Conservation (phyloP, 768 basidiomycete species). For the Boletus sp. region DNA sequence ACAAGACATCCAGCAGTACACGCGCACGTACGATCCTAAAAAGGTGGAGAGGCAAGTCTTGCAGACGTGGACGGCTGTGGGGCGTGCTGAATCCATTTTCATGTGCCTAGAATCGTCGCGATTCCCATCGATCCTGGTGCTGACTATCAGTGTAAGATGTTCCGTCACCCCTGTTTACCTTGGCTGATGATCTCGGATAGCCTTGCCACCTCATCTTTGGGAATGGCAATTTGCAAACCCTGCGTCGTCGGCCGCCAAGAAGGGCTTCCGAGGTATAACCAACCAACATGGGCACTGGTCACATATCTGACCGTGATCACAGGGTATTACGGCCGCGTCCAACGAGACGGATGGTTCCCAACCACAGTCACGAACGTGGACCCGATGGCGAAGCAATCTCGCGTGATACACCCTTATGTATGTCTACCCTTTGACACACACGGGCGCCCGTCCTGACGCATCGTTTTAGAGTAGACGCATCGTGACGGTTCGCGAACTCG, state of each 20-base stretch:
- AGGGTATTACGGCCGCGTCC: slow-evolving; percentile 62
- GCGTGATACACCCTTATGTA: slow-evolving; percentile 67
- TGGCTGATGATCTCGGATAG: slow-evolving; percentile 4
- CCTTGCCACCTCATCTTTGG: slow-evolving; percentile 40
- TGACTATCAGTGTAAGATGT: slow-evolving; percentile 59
- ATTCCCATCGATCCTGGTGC: slow-evolving; percentile 57
- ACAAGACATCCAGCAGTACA: slow-evolving; percentile 65
- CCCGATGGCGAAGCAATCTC: slow-evolving; percentile 75
- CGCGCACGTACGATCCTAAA: slow-evolving; percentile 46
- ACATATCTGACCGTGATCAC: slow-evolving; percentile 13
- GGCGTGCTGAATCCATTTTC: slow-evolving; percentile 2
- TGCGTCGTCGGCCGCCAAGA: slow-evolving; percentile 51
- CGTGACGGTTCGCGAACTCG: slow-evolving; percentile 72
- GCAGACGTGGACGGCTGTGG: background rate
- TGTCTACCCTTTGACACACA: slow-evolving; percentile 14
- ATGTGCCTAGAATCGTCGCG: slow-evolving; percentile 47
- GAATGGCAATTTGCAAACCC: slow-evolving; percentile 67
- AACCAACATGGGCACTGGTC: background rate
- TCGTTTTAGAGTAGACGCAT: slow-evolving; percentile 59
- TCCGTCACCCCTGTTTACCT: background rate
- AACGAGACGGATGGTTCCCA: slow-evolving; percentile 54
- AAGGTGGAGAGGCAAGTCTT: slow-evolving; percentile 57
- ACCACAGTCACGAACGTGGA: slow-evolving; percentile 80
- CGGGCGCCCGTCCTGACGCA: background rate
- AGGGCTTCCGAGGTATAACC: slow-evolving; percentile 41